Evolutionary conservation across 2,329 filamentous ascomycete genomes (phyloP).

Genomic region (Rosellinia necatrix): DNA sequence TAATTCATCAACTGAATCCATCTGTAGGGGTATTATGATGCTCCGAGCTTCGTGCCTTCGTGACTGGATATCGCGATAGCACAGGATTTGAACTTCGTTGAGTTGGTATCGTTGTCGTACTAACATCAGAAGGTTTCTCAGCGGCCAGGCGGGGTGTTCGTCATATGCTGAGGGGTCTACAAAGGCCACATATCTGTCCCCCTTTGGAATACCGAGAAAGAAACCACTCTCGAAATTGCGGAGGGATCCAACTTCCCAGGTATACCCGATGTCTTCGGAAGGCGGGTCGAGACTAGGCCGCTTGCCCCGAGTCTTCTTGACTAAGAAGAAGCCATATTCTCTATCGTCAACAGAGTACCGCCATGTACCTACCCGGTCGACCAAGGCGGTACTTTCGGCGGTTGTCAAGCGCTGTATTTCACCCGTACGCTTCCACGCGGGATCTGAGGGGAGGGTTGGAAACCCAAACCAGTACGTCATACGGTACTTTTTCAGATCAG

Average conservation of each 20-base stretch:
- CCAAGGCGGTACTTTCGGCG: constrained; percentile 76
- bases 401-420: constrained; percentile 61
- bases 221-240: constrained; percentile 84
- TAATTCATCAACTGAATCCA: constrained; percentile 53
- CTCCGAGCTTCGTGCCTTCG: constrained; percentile 81
- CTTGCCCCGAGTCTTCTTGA: constrained; percentile 67
- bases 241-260: constrained; percentile 79
- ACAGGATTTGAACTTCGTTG: constrained; percentile 78
- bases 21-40: constrained; percentile 71
- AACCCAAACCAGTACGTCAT: constrained; percentile 99
- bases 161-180: constrained; percentile 91
- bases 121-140: constrained; percentile 86
- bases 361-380: constrained; percentile 87
- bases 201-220: constrained; percentile 72
- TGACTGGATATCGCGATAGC: constrained; percentile 83
- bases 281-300: constrained; percentile 50
- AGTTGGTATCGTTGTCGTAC: constrained; percentile 82
- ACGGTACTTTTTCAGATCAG: constrained; percentile 95
- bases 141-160: constrained; percentile 86
- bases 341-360: constrained; percentile 78
- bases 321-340: constrained; percentile 96
- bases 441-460: constrained; percentile 87
- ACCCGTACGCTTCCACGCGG: constrained; percentile 72
- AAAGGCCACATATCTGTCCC: constrained; percentile 84
- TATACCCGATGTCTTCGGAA: constrained; percentile 64